Evolutionary conservation across 371 early-diverging fungal species (phyloP).

Genomic region (Rhizomucor miehei): DNA sequence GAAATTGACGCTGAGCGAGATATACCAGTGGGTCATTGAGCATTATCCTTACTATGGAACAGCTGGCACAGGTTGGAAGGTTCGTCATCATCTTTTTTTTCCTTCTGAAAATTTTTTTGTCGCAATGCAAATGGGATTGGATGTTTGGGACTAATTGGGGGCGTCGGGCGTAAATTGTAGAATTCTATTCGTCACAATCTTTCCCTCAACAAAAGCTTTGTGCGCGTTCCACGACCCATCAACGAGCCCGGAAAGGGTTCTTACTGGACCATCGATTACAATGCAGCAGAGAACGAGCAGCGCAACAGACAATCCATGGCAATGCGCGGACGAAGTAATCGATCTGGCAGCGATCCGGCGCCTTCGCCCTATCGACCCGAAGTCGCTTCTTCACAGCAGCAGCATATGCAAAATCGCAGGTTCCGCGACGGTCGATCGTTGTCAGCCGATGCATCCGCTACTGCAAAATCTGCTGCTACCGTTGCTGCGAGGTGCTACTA

Average conservation of each 20-base stretch:
- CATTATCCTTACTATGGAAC: conserved; percentile 73
- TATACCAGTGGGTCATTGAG: conserved; percentile 83
- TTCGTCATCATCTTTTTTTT: conserved; percentile 33
- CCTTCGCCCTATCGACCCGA: conserved; percentile 29
- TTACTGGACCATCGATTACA: conserved; percentile 85
- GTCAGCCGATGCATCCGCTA: conserved; percentile 16
- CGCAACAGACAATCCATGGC: conserved; percentile 16
- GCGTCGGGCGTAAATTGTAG: conserved; percentile 40
- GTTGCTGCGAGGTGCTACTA: conserved; percentile 4
- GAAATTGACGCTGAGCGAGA: conserved; percentile 81
- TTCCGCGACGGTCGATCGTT: conserved; percentile 19
- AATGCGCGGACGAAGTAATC: conserved; percentile 22
- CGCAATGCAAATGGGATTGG: too few species aligned
- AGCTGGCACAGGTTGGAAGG: conserved; percentile 80
- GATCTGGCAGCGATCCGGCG: conserved; percentile 31
- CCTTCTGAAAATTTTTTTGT: conserved; percentile 78
- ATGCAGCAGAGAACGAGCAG: conserved; percentile 29
- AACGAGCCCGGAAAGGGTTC: conserved; percentile 97
- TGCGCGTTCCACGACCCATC: conserved; percentile 84
- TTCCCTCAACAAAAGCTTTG: conserved; percentile 92
- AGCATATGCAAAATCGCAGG: conserved; percentile 5
- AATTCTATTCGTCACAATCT: conserved; percentile 99
- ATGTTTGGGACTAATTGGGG: too few species aligned
- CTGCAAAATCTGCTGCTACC: conserved; percentile 6
- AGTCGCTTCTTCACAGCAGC: conserved; percentile 8